phyloP scores from a whole-genome alignment of 768 basidiomycete species.

The Hygrophorus russula region DNA sequence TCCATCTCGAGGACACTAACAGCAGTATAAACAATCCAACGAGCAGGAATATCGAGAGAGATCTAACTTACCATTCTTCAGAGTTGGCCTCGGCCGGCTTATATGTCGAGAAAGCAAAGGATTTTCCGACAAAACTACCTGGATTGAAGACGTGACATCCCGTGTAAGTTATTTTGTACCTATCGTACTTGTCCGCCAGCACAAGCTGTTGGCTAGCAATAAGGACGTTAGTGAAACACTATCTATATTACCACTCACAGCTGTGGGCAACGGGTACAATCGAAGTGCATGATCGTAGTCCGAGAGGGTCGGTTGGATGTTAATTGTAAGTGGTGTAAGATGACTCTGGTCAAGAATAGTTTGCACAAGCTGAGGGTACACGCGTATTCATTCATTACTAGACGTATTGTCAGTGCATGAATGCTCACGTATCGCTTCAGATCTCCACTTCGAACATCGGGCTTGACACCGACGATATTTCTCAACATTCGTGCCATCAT shows the following conservation, averaged over 20 bases:
- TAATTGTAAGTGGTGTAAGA: slow-evolving; percentile 75
- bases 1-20: slow-evolving; percentile 29
- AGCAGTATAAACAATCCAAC: slow-evolving; percentile 2
- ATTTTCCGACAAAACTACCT: slow-evolving; percentile 77
- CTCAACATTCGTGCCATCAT: slow-evolving; percentile 89
- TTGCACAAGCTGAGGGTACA: slow-evolving; percentile 68
- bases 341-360: slow-evolving; percentile 93
- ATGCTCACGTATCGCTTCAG: slow-evolving; percentile 76
- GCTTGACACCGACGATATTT: slow-evolving; percentile 84
- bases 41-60: neutral
- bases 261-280: slow-evolving; percentile 88
- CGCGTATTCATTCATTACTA: neutral
- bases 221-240: neutral
- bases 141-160: slow-evolving; percentile 99
- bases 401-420: neutral
- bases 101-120: slow-evolving; percentile 84
- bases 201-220: slow-evolving; percentile 45
- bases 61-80: slow-evolving; percentile 57
- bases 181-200: slow-evolving; percentile 93
- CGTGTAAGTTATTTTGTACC: slow-evolving; percentile 93
- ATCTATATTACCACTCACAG: slow-evolving; percentile 38
- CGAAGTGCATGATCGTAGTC: slow-evolving; percentile 90
- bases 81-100: slow-evolving; percentile 78
- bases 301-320: slow-evolving; percentile 77
- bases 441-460: slow-evolving; percentile 64